Evolutionary conservation across 108 stramenopile species (phyloP), one percentile per base, ranked within the genome.

Genomic region (Nitzschia sp.): DNA sequence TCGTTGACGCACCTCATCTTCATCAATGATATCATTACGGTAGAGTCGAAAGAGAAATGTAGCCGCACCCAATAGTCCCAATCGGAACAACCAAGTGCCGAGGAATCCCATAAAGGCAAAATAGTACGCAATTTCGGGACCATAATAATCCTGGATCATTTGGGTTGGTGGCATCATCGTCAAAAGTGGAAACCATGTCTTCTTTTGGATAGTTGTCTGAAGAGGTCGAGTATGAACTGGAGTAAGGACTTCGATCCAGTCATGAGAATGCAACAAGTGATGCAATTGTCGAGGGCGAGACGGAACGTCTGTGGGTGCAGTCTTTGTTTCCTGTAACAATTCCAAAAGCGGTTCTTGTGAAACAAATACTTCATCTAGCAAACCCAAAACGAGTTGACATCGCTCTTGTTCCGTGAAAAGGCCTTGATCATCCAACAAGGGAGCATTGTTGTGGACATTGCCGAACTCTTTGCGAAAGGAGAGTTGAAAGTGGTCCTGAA

Each of bases 31-130:
- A 54, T 89, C 85, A 20, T 78, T 57, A 7, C 85, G 79, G 42
- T 72, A 78, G 17, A 20, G 40, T 39, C 85, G 58, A 48, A 78
- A 53, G 7, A 77, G 10, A 43, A 60, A 82, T 7, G 67, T 69
- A 3, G 64, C 24, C 10, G 83, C 42, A 12, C 88, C 85, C 57
- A 83, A 40, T 22, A 83, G 12, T 10, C 77, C 85, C 17, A 81
- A 79, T 10, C 77, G 37, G 11, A 48, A 21, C n/a, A 80, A 66
- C 85, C 85, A 86, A 14, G 39, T 54, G 2, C 73, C 78, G 41
- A 83, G 67, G 40, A 77, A 73, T 44, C 77, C 72, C 85, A 89
- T 83, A 82, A 84, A 89, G 34, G 81, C 88, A 79, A 89, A 89
- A 58, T 86, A 85, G 59, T 84, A 83, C 37, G 82, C 88, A 37